A percentile compares a stretch with the other conserved stretches of the same genome.
Evolutionary conservation across 2,329 filamentous ascomycete genomes (phyloP).

Genomic region (Fusarium avenaceum): DNA sequence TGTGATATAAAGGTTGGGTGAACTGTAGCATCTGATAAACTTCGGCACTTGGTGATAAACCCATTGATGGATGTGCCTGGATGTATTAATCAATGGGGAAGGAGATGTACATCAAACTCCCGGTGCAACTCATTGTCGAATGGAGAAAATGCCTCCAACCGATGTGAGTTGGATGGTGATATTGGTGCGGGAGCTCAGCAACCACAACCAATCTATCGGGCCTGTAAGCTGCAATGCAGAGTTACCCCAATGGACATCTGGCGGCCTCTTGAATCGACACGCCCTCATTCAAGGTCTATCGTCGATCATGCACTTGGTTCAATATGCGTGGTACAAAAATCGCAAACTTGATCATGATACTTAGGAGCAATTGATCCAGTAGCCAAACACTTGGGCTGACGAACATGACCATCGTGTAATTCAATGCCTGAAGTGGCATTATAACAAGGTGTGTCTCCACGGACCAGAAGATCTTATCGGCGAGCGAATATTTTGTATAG

Average conservation of each 20-base stretch:
- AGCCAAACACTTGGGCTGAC: background rate
- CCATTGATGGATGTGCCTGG: slow-evolving; percentile 1
- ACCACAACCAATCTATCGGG: slow-evolving; percentile 14
- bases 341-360: background rate
- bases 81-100: slow-evolving; percentile 30
- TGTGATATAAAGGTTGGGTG: background rate
- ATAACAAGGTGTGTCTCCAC: too few species aligned
- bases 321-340: slow-evolving; percentile 22
- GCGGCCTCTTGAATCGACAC: slow-evolving; percentile 37
- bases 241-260: slow-evolving; percentile 10
- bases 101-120: slow-evolving; percentile 16
- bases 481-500: background rate
- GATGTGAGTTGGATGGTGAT: slow-evolving; percentile 4
- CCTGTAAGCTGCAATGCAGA: slow-evolving; percentile 15
- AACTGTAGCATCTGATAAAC: background rate
- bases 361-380: slow-evolving; percentile 3
- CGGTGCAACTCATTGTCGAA: slow-evolving; percentile 1
- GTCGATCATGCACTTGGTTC: slow-evolving; percentile 40
- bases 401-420: background rate
- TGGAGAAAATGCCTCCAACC: slow-evolving; percentile 25
- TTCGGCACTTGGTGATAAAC: slow-evolving; percentile 1
- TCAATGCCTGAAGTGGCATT: too few species aligned
- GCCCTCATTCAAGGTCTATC: slow-evolving; percentile 10
- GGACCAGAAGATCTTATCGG: too few species aligned
- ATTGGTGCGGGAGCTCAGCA: slow-evolving; percentile 7